Base-by-base conservation (phyloP, 202 grass and related monocot species). In the Musa balbisiana region DNA sequence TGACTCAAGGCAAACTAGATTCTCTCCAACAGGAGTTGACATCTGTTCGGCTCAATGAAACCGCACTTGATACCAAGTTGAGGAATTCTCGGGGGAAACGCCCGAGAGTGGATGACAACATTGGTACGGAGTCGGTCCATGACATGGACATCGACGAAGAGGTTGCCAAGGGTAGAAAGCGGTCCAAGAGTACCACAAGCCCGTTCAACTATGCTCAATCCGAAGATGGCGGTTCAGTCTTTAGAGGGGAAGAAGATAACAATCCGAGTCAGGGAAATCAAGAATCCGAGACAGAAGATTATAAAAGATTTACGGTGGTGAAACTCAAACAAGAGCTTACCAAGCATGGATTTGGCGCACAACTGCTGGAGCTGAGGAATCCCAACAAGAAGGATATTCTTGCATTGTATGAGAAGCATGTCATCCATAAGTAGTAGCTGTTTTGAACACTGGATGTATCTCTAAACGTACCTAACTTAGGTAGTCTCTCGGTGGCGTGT, bases 361-460 rank as follows among this genome's bases (percentile, higher is more conserved):
- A 99, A 59, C 69, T 99, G 67, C 72, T 99, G 73, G 88, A 92
- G 82, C 51, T 95, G 69, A 99, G 82, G 82, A 99, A 89, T 73
- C 95, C 95, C 15, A 92, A 90, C 77, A 99, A 99, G 83, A 99
- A 92, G 76, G 95, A 99, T 23, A 92, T 99, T 21, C 68, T 92
- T 21, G 80, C 87, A 62, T 80, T 99, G 67, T 99, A 99, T 69
- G 95, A 99, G 69, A 95, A 90, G 87, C 89, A 87, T 80, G 85
- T 95, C 3, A 21, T 90, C 56, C 74, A 56, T 52, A 87, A 83
- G 62, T 86, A 90, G 49, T 49, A 58, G 11, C 49, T 12, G 16
- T 10, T 49, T 24, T 4, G 1, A 50, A 53, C 26, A 12, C 12
- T 1, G 26, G 55, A 54, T 17, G 29, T 5, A 26, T 10, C 20